Evolutionary conservation across 139 green algal species (phyloP), one percentile per base, ranked within the genome.

Genomic region (Monoraphidium neglectum): DNA sequence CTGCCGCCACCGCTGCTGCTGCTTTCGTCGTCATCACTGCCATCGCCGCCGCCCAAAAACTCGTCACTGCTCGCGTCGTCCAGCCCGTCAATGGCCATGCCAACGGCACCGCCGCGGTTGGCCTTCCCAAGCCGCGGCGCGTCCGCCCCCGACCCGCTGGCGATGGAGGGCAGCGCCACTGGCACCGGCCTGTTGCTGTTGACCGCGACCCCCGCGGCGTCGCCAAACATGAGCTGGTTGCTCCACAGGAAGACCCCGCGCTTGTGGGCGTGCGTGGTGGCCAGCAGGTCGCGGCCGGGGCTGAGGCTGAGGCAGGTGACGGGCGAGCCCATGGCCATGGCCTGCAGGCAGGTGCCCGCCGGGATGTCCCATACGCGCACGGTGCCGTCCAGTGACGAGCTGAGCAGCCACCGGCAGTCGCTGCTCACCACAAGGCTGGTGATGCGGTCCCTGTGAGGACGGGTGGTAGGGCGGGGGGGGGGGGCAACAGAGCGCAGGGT

Each of bases 171-270:
- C 61, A 93, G 78, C 23, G 76, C 67, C 54, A 89, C 82, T 37
- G 82, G 46, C 15, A 95, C 76, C 5, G 80, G 72, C 36, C 15
- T 28, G 24, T 83, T 72, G 36, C 51, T 76, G 69, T 74, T 68
- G 21, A 53, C 43, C 30, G 47, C 59, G 26, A 82, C 77, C 46
- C 64, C 54, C 8, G 69, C 56, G 21, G 83, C 61, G 68, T 84
- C 78, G n/a, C 90, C 91, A 83, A 94, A 95, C 70, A 82, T 77
- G 51, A 84, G 16, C 77, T 91, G 85, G 83, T 98, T 98, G 63
- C 82, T 80, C 97, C 97, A 99, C 28, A 99, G 87, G 83, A 97
- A 99, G 53, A 99, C 89, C n/a, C 95, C 96, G 1, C 90, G 85
- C 6, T 74, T 72, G 74, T 93, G 90, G 61, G 88, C 86, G 77